phyloP scores from a whole-genome alignment of 345 rosid genomes.

The Schrenkiella parvula region DNA sequence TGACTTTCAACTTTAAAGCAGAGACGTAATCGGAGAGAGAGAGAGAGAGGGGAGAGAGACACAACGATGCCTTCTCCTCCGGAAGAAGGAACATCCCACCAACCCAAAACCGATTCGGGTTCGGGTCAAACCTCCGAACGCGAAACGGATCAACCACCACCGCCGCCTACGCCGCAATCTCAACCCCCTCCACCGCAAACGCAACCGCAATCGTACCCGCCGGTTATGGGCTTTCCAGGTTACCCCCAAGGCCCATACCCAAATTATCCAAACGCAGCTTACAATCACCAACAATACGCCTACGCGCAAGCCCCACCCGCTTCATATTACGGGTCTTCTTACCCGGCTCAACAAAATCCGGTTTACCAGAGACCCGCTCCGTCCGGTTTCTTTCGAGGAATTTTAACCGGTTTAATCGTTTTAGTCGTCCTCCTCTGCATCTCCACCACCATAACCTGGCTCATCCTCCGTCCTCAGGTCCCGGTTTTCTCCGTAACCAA shows the following conservation, averaged over 20 bases:
- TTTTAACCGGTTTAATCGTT: slow-evolving; percentile 35
- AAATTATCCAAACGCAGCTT: slow-evolving; percentile 27
- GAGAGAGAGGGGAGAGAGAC: neutral
- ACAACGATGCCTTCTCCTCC: slow-evolving; percentile 35
- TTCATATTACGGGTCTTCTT: slow-evolving; percentile 34
- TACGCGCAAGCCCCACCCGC: slow-evolving; percentile 44
- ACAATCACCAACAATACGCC: slow-evolving; percentile 6
- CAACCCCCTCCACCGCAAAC: slow-evolving; percentile 11
- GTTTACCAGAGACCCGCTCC: slow-evolving; percentile 14
- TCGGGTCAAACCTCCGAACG: slow-evolving; percentile 28
- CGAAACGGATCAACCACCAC: slow-evolving; percentile 25
- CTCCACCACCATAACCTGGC: slow-evolving; percentile 33
- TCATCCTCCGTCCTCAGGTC: slow-evolving; percentile 32
- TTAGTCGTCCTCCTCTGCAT: slow-evolving; percentile 33
- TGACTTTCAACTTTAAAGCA: neutral
- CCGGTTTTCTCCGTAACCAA: slow-evolving; percentile 33
- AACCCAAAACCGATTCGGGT: slow-evolving; percentile 25
- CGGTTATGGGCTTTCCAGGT: slow-evolving; percentile 35
- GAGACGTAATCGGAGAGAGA: neutral
- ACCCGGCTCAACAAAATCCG: slow-evolving; percentile 25
- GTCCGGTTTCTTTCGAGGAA: slow-evolving; percentile 36
- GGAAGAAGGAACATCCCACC: slow-evolving; percentile 21
- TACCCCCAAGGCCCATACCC: slow-evolving; percentile 19
- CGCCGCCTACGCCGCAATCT: neutral
- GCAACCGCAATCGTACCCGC: slow-evolving; percentile 8